Evolutionary conservation across 2,329 filamentous ascomycete species (phyloP).

Genomic region (Sporothrix pseudoabietina): DNA sequence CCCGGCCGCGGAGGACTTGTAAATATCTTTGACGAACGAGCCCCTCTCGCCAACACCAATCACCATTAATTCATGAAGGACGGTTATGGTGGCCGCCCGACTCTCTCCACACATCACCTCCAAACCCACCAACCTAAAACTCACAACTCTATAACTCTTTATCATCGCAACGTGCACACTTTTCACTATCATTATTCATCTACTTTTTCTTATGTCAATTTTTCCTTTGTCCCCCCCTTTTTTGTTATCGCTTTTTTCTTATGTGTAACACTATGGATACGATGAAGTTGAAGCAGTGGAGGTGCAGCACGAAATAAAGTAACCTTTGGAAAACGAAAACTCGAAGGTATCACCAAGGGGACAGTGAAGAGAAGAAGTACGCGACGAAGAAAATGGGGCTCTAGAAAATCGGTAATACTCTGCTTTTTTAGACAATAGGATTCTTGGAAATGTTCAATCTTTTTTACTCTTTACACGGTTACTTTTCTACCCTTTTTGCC

Average conservation of each 20-base stretch:
- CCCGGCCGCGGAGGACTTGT: constrained; percentile 2
- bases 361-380: background rate
- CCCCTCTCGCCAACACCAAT: background rate
- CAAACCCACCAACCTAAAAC: background rate
- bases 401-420: constrained; percentile 10
- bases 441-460: background rate
- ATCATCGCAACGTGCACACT: background rate
- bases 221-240: background rate
- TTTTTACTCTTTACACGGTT: background rate
- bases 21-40: background rate
- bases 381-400: constrained; percentile 13
- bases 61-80: background rate
- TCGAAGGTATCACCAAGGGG: background rate
- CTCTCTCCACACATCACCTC: background rate
- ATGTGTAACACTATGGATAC: constrained; percentile 25
- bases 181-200: constrained; percentile 10
- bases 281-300: constrained; percentile 15
- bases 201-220: constrained; percentile 1
- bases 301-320: background rate
- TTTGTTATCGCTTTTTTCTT: background rate
- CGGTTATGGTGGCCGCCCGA: background rate
- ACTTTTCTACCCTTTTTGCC: background rate
- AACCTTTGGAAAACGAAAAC: background rate
- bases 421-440: background rate
- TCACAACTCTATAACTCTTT: background rate